Evolutionary conservation across 2,329 filamentous ascomycete species (phyloP), one percentile per base, ranked within the genome.

Genomic region (Raffaelea deltoideospora): DNA sequence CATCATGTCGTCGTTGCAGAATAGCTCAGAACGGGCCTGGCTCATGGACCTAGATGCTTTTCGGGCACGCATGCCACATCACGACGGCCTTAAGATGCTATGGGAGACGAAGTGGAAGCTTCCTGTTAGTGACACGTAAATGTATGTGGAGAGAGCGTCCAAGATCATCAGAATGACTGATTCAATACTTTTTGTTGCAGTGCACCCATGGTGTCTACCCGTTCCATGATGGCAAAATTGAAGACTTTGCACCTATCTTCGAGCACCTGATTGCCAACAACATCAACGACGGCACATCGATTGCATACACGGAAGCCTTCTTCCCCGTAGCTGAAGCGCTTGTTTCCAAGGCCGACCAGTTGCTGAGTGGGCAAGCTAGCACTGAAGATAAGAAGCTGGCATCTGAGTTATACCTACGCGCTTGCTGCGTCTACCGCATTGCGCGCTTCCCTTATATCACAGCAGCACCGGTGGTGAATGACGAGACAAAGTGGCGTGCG

Each of bases 91-190:
- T 45, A 60, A 68, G 48, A 65, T 66, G 10, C 57, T 81, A 21
- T 86, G 81, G 79, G 76, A 82, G 57, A 80, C 74, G 7, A 83
- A 82, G 55, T 86, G 79, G 79, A 76, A 76, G 55, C 61, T 67
- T 45, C 75, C 75, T 5, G 74, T 77, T 57, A 39, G 67, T 48
- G n/a, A n/a, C n/a, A n/a, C n/a, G n/a, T n/a, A n/a, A n/a, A n/a
- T n/a, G n/a, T n/a, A n/a, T n/a, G n/a, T n/a, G n/a, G n/a, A n/a
- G n/a, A n/a, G n/a, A n/a, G n/a, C n/a, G n/a, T n/a, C n/a, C n/a
- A n/a, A n/a, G n/a, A n/a, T n/a, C n/a, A n/a, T n/a, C n/a, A n/a
- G n/a, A n/a, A n/a, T n/a, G n/a, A n/a, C n/a, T n/a, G n/a, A n/a
- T n/a, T n/a, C n/a, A n/a, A n/a, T n/a, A n/a, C n/a, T n/a, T n/a